Base-by-base conservation (phyloP, 2,329 filamentous ascomycete species). In the Sporothrix phasma region DNA sequence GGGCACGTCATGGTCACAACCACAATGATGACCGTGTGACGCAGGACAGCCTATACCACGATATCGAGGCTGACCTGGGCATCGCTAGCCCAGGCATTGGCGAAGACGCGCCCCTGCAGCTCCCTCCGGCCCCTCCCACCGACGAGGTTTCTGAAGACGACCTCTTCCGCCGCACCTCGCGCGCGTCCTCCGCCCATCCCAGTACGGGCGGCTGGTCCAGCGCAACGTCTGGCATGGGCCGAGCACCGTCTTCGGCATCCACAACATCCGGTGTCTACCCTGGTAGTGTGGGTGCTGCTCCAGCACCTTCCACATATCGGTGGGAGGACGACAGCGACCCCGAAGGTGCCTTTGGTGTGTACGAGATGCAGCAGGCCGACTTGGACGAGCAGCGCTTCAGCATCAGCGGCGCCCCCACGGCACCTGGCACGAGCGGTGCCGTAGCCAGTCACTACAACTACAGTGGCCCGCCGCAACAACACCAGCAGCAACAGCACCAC, bases 321-420 rank as follows among this genome's bases (percentile, higher is more conserved):
- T 76, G 77, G 67, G 76, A 80, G 41, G 78, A 81, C 31, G 91
- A 95, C 59, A 95, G 91, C 71, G 93, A 97, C 72, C 86, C 89
- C 0, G 93, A 97, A 74, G 93, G 89, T 22, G 87, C 88, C 45
- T 90, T 90, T 66, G 93, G 94, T 17, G 77, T 95, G 61, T 84
- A 89, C 72, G 92, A 92, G 68, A 85, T 97, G 82, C 86, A 86
- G 65, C 85, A 92, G 76, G 92, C 91, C 4, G 91, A 96, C 66
- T 84, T 91, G 73, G 89, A 95, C 66, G 85, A 86, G 60, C 84
- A 85, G 59, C 80, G 83, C 64, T 82, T 84, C 69, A 86, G 83
- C 70, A 45, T 65, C 46, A 79, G 81, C 68, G 76, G 78, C 69
- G 76, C 81, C 19, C 80, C 84, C 80, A 72, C 29, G 46, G 24